A percentile compares a stretch with the other conserved stretches of the same genome.
Evolutionary conservation across 2,329 filamentous ascomycete genomes (phyloP).

Genomic region (Neofusicoccum parvum): DNA sequence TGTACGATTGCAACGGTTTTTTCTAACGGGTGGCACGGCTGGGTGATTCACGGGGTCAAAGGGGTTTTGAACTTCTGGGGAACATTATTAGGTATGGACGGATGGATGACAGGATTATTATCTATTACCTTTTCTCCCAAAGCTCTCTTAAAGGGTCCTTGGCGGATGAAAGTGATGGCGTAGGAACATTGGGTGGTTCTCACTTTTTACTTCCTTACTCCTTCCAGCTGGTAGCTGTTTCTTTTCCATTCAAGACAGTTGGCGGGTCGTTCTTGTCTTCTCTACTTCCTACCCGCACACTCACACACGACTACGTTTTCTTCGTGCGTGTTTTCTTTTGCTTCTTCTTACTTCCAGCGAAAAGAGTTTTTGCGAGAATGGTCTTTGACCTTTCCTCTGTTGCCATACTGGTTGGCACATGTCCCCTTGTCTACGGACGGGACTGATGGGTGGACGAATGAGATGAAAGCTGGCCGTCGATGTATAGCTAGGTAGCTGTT

Average conservation of each 20-base stretch:
- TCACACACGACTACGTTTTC: not conserved
- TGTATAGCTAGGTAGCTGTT: constrained; percentile 8
- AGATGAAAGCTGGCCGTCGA: not conserved
- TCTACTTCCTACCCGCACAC: constrained; percentile 9
- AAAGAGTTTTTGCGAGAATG: not conserved
- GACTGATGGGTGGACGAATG: not conserved
- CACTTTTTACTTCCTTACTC: not conserved
- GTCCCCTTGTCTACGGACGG: not conserved
- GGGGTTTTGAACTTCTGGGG: constrained; percentile 1
- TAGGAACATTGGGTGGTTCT: not conserved
- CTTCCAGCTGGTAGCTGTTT: not conserved
- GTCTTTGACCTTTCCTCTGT: not conserved
- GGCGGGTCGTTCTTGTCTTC: not conserved
- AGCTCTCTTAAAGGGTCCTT: not conserved
- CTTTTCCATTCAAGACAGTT: not conserved
- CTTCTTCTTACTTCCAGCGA: not conserved
- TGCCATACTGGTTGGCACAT: not conserved
- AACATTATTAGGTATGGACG: constrained; percentile 1
- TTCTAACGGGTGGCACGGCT: constrained; percentile 8
- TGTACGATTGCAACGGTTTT: constrained; percentile 17
- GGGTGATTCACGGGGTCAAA: constrained; percentile 6
- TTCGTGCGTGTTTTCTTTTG: not conserved
- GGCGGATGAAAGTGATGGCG: constrained; percentile 9
- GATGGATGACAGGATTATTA: constrained; percentile 10
- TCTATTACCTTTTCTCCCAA: not conserved